Conservation (phyloP, 805 yeast species). For the Teunomyces lycoperdinae region DNA sequence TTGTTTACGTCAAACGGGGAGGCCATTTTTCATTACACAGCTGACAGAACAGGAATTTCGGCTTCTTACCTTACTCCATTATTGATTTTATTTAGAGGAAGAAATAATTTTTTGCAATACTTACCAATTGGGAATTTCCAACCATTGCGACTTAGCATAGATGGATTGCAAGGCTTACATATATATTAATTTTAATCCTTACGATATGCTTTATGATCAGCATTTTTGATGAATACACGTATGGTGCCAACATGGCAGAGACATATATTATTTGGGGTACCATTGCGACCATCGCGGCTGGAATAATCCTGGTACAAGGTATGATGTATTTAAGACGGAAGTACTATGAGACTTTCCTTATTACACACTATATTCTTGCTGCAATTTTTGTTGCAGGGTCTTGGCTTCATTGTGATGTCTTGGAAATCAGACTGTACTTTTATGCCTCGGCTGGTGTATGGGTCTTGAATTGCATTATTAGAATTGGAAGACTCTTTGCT, state of each 20-base stretch:
- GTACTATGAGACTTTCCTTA: conserved; percentile 51
- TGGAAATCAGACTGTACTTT: conserved; percentile 27
- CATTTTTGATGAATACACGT: conserved; percentile 8
- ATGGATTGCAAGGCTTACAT: conserved; percentile 16
- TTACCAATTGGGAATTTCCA: conserved; percentile 8
- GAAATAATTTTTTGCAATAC: conserved; percentile 16
- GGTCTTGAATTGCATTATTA: conserved; percentile 32
- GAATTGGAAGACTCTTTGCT: conserved; percentile 25
- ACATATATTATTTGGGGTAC: conserved; percentile 26
- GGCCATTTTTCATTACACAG: conserved; percentile 27
- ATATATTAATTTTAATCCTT: conserved; percentile 15
- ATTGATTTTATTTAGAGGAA: conserved; percentile 18
- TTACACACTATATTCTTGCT: conserved; percentile 55
- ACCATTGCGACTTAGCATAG: conserved; percentile 17
- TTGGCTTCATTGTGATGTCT: conserved; percentile 40
- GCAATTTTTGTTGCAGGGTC: conserved; percentile 44
- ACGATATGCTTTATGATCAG: conserved; percentile 13
- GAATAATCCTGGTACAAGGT: conserved; percentile 42
- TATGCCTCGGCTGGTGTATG: conserved; percentile 35
- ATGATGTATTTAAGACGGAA: conserved; percentile 41
- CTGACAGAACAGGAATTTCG: conserved; percentile 53
- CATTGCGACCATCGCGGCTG: conserved; percentile 31
- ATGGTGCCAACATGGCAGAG: conserved; percentile 11
- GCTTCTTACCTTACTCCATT: conserved; percentile 25
- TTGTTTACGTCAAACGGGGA: conserved; percentile 20